Percentiles rank a stretch among this genome's conserved stretches.
Evolutionary conservation across 2,329 filamentous ascomycete genomes (phyloP).

Genomic region (Microdochium trichocladiopsis): DNA sequence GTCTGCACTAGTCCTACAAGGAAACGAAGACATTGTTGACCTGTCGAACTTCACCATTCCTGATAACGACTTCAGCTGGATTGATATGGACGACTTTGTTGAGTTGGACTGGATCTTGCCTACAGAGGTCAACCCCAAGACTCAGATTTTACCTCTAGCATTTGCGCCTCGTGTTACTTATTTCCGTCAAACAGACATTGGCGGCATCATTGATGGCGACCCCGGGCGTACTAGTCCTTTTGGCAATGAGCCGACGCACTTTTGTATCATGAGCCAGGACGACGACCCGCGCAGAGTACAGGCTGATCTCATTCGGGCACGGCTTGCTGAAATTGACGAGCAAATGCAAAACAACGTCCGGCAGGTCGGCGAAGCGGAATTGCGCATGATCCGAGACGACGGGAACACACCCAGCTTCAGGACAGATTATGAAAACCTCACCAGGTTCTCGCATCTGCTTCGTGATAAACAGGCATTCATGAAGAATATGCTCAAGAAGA

Average conservation of each 20-base stretch:
- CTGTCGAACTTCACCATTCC: conserved; percentile 91
- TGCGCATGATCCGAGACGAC: conserved; percentile 50
- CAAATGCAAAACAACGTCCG: conserved; percentile 73
- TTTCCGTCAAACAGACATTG: conserved; percentile 93
- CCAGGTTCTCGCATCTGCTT: conserved; percentile 46
- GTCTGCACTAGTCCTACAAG: conserved; percentile 41
- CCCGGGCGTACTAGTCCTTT: conserved; percentile 80
- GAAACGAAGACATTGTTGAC: conserved; percentile 54
- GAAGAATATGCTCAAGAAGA: conserved; percentile 49
- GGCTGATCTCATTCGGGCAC: conserved; percentile 73
- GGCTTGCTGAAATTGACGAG: conserved; percentile 68
- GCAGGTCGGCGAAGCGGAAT: conserved; percentile 67
- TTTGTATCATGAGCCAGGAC: conserved; percentile 88
- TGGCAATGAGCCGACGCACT: conserved; percentile 86
- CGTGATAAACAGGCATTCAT: conserved; percentile 51
- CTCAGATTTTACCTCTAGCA: conserved; percentile 86
- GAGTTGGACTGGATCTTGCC: conserved; percentile 95
- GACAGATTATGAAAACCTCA: conserved; percentile 53
- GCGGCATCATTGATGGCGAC: conserved; percentile 71
- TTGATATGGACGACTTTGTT: conserved; percentile 99
- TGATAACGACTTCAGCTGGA: conserved; percentile 92
- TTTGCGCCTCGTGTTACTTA: conserved; percentile 96
- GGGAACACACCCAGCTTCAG: conserved; percentile 41
- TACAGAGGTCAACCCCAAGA: conserved; percentile 82
- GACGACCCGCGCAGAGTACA: conserved; percentile 88